Base-by-base conservation (phyloP, 2,329 filamentous ascomycete genomes). In the Drechslerella coelobrocha region DNA sequence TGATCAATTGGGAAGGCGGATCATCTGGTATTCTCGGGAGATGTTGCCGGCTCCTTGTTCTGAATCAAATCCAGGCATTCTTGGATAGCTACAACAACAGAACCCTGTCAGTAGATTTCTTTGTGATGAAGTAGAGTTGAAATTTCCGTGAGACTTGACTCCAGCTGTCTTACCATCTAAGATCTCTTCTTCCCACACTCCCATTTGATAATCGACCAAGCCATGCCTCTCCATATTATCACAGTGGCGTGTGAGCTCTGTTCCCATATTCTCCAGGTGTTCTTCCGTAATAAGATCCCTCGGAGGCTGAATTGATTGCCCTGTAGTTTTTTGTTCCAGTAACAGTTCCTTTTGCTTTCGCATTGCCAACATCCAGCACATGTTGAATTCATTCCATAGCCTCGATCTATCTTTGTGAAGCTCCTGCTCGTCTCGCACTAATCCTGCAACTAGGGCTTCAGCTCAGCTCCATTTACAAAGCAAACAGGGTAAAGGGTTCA, bases 141-240 rank as follows among this genome's bases (percentile, higher is more conserved):
- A 7, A 27, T 29, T n/a, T 14, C 14, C 14, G 21, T 29, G n/a
- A 29, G 8, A n/a, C 12, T 19, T 23, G 26, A 8, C 29, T 23
- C n/a, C n/a, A 26, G n/a, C 4, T 12, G 47, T 83, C 90, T 80
- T 82, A 96, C 92, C 84, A 66, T 85, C 85, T 75, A 94, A 85
- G 75, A 97, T 97, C 77, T 90, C 87, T 77, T 97, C 92, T 79
- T 97, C 94, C 86, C 91, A 95, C 24, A 97, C 90, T 7, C 94
- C 94, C 81, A 96, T 95, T 77, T 97, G 89, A 78, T 97, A 99
- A 80, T 99, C 94, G 9, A 99, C 91, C 51, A 99, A 81, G n/a
- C 94, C 94, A 77, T 95, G 88, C 74, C 89, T 88, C 79, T 97
- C 93, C 72, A 97, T 85, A 54, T 85, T 85, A 78, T 97, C 92